Evolutionary conservation across 2,329 filamentous ascomycete species (phyloP), one percentile per base, ranked within the genome.

Genomic region (Dendryphion nanum): DNA sequence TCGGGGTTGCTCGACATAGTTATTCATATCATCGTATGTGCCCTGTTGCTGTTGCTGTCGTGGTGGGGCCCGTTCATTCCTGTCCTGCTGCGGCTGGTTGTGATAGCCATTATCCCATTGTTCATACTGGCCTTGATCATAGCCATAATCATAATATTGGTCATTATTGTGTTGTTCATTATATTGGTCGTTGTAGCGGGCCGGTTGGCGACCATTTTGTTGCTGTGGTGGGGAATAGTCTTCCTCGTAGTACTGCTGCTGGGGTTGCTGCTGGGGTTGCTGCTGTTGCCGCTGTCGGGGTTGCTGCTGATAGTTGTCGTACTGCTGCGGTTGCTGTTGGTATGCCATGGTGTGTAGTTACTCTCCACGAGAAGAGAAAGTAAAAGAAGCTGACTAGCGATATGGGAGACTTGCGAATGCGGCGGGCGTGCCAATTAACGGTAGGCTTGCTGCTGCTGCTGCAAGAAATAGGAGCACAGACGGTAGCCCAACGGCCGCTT

Each of bases 321-420:
- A 51, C 35, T 67, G 62, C 23, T 26, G 64, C 50, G 69, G 66
- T 17, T n/a, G n/a, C n/a, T n/a, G n/a, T 45, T 67, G 64, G 50
- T 69, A 66, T 17, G 67, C 66, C 66, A 69, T 69, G 41, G 41
- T 44, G 50, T n/a, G n/a, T n/a, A n/a, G n/a, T n/a, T n/a, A n/a
- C n/a, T n/a, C n/a, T n/a, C n/a, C n/a, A n/a, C n/a, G n/a, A n/a
- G n/a, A n/a, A n/a, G n/a, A n/a, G n/a, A n/a, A n/a, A n/a, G n/a
- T n/a, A n/a, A n/a, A n/a, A n/a, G n/a, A n/a, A n/a, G n/a, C n/a
- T n/a, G n/a, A n/a, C n/a, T n/a, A n/a, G n/a, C n/a, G n/a, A n/a
- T n/a, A n/a, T n/a, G n/a, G n/a, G n/a, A n/a, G n/a, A n/a, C n/a
- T n/a, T n/a, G n/a, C n/a, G n/a, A n/a, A n/a, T n/a, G n/a, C n/a